These are phyloP conservation scores for Planoprotostelium fungivorum DNA, from an alignment of 78 protist genomes.

Conservation along the genomic window DNA sequence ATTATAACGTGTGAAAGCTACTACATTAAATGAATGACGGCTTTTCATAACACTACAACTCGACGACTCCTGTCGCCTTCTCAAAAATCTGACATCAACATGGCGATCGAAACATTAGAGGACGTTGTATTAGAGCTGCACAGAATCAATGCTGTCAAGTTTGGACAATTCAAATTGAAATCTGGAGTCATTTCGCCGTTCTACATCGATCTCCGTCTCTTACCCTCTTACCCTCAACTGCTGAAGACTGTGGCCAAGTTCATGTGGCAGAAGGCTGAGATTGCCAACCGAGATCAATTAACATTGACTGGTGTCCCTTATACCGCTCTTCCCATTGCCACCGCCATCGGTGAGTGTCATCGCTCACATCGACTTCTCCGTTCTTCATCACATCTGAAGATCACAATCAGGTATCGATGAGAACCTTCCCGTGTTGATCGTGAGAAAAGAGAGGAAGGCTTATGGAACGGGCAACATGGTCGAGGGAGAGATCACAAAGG, in stretches of 20 bases:
- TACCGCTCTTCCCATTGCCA: slow-evolving; percentile 83
- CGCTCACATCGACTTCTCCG: background rate
- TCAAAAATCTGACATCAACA: too few relatives aligned
- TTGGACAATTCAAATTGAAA: slow-evolving; percentile 76
- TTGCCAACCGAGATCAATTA: background rate
- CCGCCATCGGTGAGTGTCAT: slow-evolving; percentile 30
- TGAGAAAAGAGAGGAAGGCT: slow-evolving; percentile 79
- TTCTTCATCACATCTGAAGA: background rate
- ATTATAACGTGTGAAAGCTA: too few relatives aligned
- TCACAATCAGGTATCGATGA: slow-evolving; percentile 15
- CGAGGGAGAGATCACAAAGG: slow-evolving; percentile 71
- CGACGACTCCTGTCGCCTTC: too few relatives aligned
- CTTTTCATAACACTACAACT: too few relatives aligned
- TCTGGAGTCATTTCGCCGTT: slow-evolving; percentile 76
- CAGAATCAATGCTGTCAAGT: slow-evolving; percentile 51
- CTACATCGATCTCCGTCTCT: slow-evolving; percentile 72
- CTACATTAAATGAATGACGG: too few relatives aligned
- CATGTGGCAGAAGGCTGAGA: slow-evolving; percentile 25
- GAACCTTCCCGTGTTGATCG: slow-evolving; percentile 62
- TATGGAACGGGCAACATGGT: slow-evolving; percentile 76
- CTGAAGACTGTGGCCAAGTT: slow-evolving; percentile 38
- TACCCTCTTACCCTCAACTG: slow-evolving; percentile 63
- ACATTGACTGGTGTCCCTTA: slow-evolving; percentile 77
- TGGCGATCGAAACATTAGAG: too few relatives aligned
- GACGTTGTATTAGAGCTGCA: slow-evolving; percentile 32